Evolutionary conservation across 495 filamentous ascomycete genomes (phyloP).

Genomic region (Podospora comata): DNA sequence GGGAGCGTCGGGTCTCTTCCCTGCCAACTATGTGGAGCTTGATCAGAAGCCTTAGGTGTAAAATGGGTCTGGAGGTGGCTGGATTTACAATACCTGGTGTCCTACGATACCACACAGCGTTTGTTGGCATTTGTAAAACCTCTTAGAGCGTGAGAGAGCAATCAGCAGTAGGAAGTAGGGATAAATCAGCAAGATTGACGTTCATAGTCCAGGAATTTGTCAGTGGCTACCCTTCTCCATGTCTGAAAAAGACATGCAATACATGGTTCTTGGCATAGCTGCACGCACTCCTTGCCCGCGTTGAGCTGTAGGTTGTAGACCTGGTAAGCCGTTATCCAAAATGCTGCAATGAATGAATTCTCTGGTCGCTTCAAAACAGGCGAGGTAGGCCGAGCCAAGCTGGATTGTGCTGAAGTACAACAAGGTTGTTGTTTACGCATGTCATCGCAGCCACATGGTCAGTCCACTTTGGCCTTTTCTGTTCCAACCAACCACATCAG

Average conservation of each 20-base stretch:
- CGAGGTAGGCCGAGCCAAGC: too few relatives aligned
- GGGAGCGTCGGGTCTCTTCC: constrained; percentile 83
- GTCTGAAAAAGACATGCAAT: not conserved
- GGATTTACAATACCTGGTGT: not conserved
- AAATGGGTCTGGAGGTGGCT: not conserved
- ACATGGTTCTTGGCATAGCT: too few relatives aligned
- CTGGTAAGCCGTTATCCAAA: too few relatives aligned
- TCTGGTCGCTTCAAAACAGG: too few relatives aligned
- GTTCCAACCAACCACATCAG: too few relatives aligned
- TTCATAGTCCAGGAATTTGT: not conserved
- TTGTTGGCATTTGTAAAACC: not conserved
- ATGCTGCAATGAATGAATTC: too few relatives aligned
- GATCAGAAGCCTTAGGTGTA: constrained; percentile 46
- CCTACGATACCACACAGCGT: not conserved
- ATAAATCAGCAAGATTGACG: not conserved
- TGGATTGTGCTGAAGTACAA: too few relatives aligned
- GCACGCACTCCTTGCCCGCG: too few relatives aligned
- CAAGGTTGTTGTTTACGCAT: too few relatives aligned
- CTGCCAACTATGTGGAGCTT: constrained; percentile 75
- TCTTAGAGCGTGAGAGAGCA: not conserved
- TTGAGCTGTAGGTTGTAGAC: too few relatives aligned
- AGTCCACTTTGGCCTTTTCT: too few relatives aligned
- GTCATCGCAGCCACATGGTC: too few relatives aligned
- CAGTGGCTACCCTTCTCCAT: not conserved
- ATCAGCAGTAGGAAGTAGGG: not conserved